Conservation (phyloP, 768 basidiomycete species). For the Lactarius pseudohatsudake region DNA sequence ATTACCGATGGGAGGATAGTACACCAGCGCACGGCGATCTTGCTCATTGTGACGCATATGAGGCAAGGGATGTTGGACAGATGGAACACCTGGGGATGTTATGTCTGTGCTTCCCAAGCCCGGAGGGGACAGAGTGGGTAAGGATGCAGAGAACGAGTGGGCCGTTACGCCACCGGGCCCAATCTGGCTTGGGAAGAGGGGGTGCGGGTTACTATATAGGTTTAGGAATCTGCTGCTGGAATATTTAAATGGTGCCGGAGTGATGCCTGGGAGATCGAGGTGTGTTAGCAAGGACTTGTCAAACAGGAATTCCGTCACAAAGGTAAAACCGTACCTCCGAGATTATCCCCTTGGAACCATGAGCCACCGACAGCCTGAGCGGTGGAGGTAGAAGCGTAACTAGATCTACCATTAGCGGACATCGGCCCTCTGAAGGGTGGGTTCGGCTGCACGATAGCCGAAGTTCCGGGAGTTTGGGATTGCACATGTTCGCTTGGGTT, state of each 20-base stretch:
- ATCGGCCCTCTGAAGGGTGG: background rate
- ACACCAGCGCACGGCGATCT: too few species aligned
- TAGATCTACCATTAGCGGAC: background rate
- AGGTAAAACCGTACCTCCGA: background rate
- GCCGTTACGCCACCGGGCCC: background rate
- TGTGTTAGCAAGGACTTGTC: background rate
- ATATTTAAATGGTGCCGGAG: background rate
- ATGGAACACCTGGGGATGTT: background rate
- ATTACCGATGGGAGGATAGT: too few species aligned
- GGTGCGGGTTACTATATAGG: background rate
- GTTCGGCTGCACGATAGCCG: background rate
- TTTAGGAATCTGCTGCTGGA: background rate
- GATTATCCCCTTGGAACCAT: background rate
- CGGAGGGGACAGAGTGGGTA: background rate
- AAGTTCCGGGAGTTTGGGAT: too few species aligned
- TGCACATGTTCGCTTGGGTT: background rate
- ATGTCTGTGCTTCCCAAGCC: background rate
- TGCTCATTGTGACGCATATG: too few species aligned
- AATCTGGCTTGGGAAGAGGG: background rate
- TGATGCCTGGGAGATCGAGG: background rate
- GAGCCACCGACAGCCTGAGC: background rate
- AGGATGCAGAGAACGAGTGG: background rate
- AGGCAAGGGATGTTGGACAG: background rate
- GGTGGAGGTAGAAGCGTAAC: background rate
- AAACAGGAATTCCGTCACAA: background rate